Percentiles rank a stretch among this genome's conserved stretches.
These are phyloP conservation scores for Penicillium sp. DNA, from an alignment of 2,329 filamentous ascomycete genomes.

Conservation along the genomic window DNA sequence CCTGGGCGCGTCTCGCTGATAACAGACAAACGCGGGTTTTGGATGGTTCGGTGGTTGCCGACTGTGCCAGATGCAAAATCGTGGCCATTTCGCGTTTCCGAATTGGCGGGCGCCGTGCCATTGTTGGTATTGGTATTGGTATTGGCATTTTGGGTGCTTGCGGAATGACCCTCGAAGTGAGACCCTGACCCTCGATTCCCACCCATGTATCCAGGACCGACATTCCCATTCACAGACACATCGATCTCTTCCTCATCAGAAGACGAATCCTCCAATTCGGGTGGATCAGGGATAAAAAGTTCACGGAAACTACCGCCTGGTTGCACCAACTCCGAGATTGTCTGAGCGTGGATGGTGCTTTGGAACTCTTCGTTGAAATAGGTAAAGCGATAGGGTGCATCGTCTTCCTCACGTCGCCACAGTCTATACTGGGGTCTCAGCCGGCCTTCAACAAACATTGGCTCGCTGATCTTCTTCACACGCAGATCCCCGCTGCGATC, in stretches of 20 bases:
- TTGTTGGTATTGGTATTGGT: neutral
- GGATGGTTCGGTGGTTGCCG: slow-evolving; percentile 20
- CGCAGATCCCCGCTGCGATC: slow-evolving; percentile 78
- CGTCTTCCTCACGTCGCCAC: slow-evolving; percentile 88
- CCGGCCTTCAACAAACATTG: slow-evolving; percentile 86
- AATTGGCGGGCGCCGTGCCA: neutral
- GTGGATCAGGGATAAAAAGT: slow-evolving; percentile 86
- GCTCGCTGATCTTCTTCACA: slow-evolving; percentile 90
- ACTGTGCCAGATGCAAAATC: neutral
- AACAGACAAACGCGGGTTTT: slow-evolving; percentile 36
- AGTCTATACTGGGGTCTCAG: slow-evolving; percentile 75
- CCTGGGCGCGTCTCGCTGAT: slow-evolving; percentile 40
- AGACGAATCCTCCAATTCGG: slow-evolving; percentile 70
- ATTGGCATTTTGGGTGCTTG: neutral
- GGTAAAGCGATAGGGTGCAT: slow-evolving; percentile 90
- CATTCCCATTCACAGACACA: slow-evolving; percentile 27
- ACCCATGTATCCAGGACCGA: slow-evolving; percentile 8
- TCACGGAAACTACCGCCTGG: slow-evolving; percentile 81
- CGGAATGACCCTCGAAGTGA: slow-evolving; percentile 12
- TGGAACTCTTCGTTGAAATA: slow-evolving; percentile 98
- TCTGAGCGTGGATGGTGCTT: slow-evolving; percentile 94
- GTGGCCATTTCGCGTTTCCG: slow-evolving; percentile 16
- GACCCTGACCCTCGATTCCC: slow-evolving; percentile 13
- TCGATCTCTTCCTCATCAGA: slow-evolving; percentile 61
- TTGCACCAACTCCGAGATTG: slow-evolving; percentile 88